A percentile compares a stretch with the other conserved stretches of the same genome.
Conservation (phyloP, 176 grass and related monocot species). For the Chloris gayana region DNA sequence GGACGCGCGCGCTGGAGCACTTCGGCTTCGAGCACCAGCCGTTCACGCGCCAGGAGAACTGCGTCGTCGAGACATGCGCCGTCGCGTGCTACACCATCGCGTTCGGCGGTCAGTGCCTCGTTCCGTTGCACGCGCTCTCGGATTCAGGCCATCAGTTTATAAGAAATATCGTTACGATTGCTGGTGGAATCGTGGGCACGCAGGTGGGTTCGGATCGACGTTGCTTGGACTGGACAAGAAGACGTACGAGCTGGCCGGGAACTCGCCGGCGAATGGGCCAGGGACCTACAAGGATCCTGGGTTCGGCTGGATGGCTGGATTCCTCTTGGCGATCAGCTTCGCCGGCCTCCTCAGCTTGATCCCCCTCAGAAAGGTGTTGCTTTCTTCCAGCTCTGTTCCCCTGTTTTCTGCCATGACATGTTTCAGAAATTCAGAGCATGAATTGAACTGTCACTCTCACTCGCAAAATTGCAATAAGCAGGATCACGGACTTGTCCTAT, state of each 20-base stretch:
- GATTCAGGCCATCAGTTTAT: not conserved
- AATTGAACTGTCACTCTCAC: not conserved
- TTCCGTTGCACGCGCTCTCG: not conserved
- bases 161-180: not conserved
- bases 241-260: slow-evolving; percentile 78
- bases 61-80: slow-evolving; percentile 86
- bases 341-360: slow-evolving; percentile 74
- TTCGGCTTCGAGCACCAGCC: slow-evolving; percentile 61
- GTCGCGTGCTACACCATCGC: slow-evolving; percentile 93
- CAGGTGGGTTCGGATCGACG: slow-evolving; percentile 93
- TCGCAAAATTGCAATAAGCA: not conserved
- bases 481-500: not conserved
- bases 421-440: not conserved
- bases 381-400: not conserved
- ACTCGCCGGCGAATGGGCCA: slow-evolving; percentile 66
- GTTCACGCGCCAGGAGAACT: slow-evolving; percentile 96
- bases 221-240: slow-evolving; percentile 81
- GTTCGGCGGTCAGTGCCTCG: slow-evolving; percentile 54
- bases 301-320: slow-evolving; percentile 81
- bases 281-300: slow-evolving; percentile 91
- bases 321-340: slow-evolving; percentile 68
- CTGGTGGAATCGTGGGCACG: not conserved
- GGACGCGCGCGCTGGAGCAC: slow-evolving; percentile 65
- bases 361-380: slow-evolving; percentile 77
- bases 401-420: not conserved